phyloP scores from a whole-genome alignment of 805 yeast genomes.

The Saccharomyces paradoxus region DNA sequence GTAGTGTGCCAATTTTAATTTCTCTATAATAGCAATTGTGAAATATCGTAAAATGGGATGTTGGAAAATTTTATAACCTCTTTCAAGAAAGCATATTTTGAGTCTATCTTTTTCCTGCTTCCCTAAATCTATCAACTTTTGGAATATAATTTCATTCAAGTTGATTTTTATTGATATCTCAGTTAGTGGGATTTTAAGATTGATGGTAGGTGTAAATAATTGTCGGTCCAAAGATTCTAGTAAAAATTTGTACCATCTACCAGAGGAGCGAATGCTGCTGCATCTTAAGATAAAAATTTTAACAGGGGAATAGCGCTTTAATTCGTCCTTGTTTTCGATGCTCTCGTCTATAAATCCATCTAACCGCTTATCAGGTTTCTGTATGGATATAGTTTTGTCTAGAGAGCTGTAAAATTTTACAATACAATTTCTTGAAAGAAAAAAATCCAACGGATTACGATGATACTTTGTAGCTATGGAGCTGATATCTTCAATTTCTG shows the following conservation, averaged over 20 bases:
- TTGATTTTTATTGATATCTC: conserved; percentile 22
- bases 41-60: conserved; percentile 22
- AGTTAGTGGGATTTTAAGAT: conserved; percentile 40
- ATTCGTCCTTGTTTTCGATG: conserved; percentile 1
- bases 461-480: conserved; percentile 4
- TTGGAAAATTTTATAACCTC: conserved; percentile 19
- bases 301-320: conserved; percentile 13
- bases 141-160: conserved; percentile 9
- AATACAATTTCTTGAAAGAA: conserved; percentile 23
- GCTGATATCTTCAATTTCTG: conserved; percentile 6
- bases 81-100: conserved; percentile 11
- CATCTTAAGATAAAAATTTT: conserved; percentile 49
- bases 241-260: conserved; percentile 58
- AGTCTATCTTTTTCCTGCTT: conserved; percentile 7
- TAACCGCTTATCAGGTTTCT: conserved; percentile 12
- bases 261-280: conserved; percentile 44
- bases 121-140: conserved; percentile 6
- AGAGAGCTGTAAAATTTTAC: conserved; percentile 54
- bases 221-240: conserved; percentile 36
- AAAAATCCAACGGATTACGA: conserved; percentile 25
- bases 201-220: conserved; percentile 6
- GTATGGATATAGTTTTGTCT: conserved; percentile 54
- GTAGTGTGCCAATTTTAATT: conserved; percentile 27
- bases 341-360: conserved; percentile 6
- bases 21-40: conserved; percentile 25